Percentiles rank a stretch among this genome's conserved stretches.
phyloP scores from a whole-genome alignment of 192 early-diverging fungal species.

The Funneliformis geosporum region DNA sequence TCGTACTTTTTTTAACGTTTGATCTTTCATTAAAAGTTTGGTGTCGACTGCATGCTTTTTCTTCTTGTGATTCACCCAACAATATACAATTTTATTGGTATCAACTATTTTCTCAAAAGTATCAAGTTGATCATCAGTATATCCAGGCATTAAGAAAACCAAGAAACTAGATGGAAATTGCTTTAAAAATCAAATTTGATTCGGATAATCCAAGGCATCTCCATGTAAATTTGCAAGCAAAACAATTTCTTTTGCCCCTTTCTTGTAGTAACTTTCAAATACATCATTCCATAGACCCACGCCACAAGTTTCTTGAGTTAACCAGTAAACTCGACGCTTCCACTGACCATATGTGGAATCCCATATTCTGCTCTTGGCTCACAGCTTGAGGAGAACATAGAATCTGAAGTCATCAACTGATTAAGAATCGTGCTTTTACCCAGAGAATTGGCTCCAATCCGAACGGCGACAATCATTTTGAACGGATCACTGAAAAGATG shows the following conservation, averaged over 20 bases:
- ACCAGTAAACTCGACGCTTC: conserved; percentile 31
- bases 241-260: conserved; percentile 9
- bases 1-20: conserved; percentile 20
- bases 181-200: conserved; percentile 24
- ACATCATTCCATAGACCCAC: conserved; percentile 27
- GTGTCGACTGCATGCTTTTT: conserved; percentile 1
- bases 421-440: conserved; percentile 31
- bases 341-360: conserved; percentile 14
- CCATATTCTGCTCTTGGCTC: conserved; percentile 31
- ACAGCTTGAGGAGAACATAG: conserved; percentile 23
- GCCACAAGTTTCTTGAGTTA: conserved; percentile 29
- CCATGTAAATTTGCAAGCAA: conserved; percentile 35
- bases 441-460: conserved; percentile 9
- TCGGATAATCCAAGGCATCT: conserved; percentile 30
- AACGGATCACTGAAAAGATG: conserved; percentile 26
- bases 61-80: neutral
- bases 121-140: neutral
- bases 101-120: neutral
- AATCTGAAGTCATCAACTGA: conserved; percentile 25
- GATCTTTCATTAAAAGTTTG: conserved; percentile 5
- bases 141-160: conserved; percentile 28
- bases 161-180: conserved; percentile 28
- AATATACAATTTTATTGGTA: neutral
- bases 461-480: conserved; percentile 22
- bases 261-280: conserved; percentile 23